Base-by-base conservation (phyloP, 1,284 basidiomycete species). In the Leccinum angustisporum region DNA sequence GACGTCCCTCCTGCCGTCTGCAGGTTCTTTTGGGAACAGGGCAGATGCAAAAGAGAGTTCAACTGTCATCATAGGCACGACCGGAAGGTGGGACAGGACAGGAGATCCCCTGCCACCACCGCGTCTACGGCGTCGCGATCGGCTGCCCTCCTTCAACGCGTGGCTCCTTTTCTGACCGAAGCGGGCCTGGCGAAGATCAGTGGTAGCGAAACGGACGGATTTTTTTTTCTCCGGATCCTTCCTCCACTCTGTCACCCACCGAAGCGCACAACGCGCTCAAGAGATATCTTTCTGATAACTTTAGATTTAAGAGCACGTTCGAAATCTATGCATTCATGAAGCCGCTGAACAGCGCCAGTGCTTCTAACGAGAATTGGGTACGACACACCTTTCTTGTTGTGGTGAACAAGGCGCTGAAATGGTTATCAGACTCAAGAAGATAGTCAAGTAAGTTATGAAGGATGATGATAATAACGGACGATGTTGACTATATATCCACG, bases 311-410 rank as follows among this genome's bases (percentile, higher is more conserved):
- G 0, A 69, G 51, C 1, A 71, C 81, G 0, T 71, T 74, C 25
- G 73, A 82, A 3, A 66, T 85, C 2, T 83, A 84, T 66, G 73
- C 77, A 0, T 88, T 88, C 63, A 69, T 83, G 16, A 68, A 68
- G 1, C 75, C 83, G 4, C 58, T 89, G 3, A 79, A 72, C 3
- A 85, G 80, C 57, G 79, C 85, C 1, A 81, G 79, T 54, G 67
- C 78, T 0, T 71, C 76, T 1, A 86, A 86, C 61, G 65, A 69
- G 21, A 63, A 67, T 54, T 88, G 87, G 87, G 86, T 88, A 70
- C 6, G 70, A 58, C 78, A 55, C 78, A 62, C 9, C 8, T 10
- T 3, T 48, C 18, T 27, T 46, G 8, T 34, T 34, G 8, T 50
- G 16, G 48, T 11, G 9, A 14, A 10, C 10, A 9, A n/a, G 6